Base-by-base conservation (phyloP, 192 early-diverging fungal species). In the Rhizoclosmatium globosum region DNA sequence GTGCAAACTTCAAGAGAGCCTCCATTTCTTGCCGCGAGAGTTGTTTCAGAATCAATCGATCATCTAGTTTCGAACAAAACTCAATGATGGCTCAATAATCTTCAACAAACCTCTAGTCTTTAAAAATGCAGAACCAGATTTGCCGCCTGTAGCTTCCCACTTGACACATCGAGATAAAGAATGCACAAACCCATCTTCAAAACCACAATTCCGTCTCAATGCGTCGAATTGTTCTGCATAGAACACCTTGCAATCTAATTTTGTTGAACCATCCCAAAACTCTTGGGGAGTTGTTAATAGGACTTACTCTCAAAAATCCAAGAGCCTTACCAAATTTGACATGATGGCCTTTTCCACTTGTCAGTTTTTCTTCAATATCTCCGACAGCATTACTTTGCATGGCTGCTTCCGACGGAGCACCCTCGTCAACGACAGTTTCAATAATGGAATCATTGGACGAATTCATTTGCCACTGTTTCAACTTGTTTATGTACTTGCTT, bases 261-360 rank as follows among this genome's bases (percentile, higher is more conserved):
- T 79, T 13, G 70, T 68, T 45, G 42, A 75, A 6, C 77, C 76
- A 48, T 79, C 80, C 53, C 43, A 70, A 50, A 82, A 82, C 45
- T 77, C 91, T 92, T 77, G 6, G 13, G 21, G 0, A 56, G 39
- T 3, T 23, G 38, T 38, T 2, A 68, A 45, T 17, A 11, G 9
- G 65, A 19, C 39, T 4, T 42, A 0, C 39, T 17, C 39, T 21
- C 74, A 45, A 45, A 67, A 2, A 57, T 19, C 9, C 68, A 46
- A 53, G 53, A 38, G 47, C 44, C 90, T 81, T 85, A 92, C 92
- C 90, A 82, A 92, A 92, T 68, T 91, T 87, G 79, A 95, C 90
- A 75, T 95, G 94, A 2, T 89, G 89, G 46, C 93, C 92, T 19
- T 92, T 91, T 31, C 90, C 91, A 1, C 88, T 82, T 3, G 91